Percentiles rank a stretch among this genome's conserved stretches.
These are phyloP conservation scores for Selenicereus undatus DNA, from an alignment of 148 eudicot genomes.

Conservation along the genomic window DNA sequence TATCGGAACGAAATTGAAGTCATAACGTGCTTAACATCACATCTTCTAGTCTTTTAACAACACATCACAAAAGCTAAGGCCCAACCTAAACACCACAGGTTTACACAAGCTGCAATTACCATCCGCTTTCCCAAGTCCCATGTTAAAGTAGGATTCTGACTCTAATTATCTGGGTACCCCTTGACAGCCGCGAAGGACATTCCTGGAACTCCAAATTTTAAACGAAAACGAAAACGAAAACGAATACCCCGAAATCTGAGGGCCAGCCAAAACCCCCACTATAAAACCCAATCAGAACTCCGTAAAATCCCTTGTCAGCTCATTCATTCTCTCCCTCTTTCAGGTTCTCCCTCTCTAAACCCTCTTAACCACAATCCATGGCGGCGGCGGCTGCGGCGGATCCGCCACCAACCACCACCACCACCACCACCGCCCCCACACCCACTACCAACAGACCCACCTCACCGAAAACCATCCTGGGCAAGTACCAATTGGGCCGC, in stretches of 20 bases:
- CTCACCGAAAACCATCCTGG: constrained; percentile 35
- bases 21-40: too few relatives aligned
- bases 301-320: constrained; percentile 8
- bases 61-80: neutral
- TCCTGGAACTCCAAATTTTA: neutral
- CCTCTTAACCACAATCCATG: constrained; percentile 11
- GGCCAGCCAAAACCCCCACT: neutral
- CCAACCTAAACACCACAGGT: neutral
- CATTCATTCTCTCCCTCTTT: too few relatives aligned
- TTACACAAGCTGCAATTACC: neutral
- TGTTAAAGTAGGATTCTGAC: neutral
- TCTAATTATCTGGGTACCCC: neutral
- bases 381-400: constrained; percentile 32
- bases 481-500: constrained; percentile 45
- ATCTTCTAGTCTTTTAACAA: too few relatives aligned
- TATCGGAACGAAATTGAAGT: too few relatives aligned
- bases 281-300: constrained; percentile 2
- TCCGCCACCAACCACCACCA: constrained; percentile 17
- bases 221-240: too few relatives aligned
- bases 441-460: constrained; percentile 2
- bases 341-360: neutral
- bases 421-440: constrained; percentile 12
- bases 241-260: neutral
- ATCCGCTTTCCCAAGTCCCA: neutral
- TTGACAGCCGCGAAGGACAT: neutral